Evolutionary conservation across 163 green algal genomes (phyloP).

Genomic region (Trebouxiophyceae sp.): DNA sequence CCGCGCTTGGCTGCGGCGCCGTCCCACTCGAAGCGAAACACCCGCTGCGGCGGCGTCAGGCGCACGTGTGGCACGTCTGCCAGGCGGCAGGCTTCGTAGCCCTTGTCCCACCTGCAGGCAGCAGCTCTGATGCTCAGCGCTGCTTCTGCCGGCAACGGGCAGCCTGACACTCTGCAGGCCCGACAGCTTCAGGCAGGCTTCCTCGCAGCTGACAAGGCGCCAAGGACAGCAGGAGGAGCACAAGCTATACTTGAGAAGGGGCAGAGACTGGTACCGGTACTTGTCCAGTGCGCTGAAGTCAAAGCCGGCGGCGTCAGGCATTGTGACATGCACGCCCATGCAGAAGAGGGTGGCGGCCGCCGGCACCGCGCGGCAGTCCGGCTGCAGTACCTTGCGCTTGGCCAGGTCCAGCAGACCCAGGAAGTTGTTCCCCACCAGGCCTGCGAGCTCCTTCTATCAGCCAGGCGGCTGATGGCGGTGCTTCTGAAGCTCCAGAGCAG

Average conservation of each 20-base stretch:
- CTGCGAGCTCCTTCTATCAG: too few species aligned
- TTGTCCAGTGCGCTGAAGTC: constrained; percentile 59
- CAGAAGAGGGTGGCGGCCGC: constrained; percentile 59
- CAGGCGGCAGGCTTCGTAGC: constrained; percentile 46
- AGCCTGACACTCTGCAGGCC: too few species aligned
- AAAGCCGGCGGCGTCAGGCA: constrained; percentile 36
- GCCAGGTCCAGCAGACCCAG: constrained; percentile 51
- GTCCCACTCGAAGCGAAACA: constrained; percentile 62
- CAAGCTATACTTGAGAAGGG: neutral
- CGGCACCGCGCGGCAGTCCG: constrained; percentile 46
- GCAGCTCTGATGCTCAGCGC: too few species aligned
- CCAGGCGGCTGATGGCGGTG: too few species aligned
- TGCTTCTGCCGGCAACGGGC: too few species aligned
- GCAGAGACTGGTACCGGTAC: constrained; percentile 35
- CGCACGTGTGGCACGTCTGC: constrained; percentile 41
- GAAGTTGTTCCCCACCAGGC: constrained; percentile 56
- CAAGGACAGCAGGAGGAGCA: too few species aligned
- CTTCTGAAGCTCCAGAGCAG: neutral
- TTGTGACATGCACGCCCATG: constrained; percentile 67
- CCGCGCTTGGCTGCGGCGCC: constrained; percentile 25
- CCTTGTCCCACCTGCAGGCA: constrained; percentile 59
- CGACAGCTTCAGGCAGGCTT: too few species aligned
- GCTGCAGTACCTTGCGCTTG: constrained; percentile 40
- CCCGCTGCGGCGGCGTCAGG: constrained; percentile 57
- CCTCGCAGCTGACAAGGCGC: too few species aligned